A percentile compares a stretch with the other conserved stretches of the same genome.
Evolutionary conservation across 176 grass and related monocot genomes (phyloP).

Genomic region (Oryza glumipatula): DNA sequence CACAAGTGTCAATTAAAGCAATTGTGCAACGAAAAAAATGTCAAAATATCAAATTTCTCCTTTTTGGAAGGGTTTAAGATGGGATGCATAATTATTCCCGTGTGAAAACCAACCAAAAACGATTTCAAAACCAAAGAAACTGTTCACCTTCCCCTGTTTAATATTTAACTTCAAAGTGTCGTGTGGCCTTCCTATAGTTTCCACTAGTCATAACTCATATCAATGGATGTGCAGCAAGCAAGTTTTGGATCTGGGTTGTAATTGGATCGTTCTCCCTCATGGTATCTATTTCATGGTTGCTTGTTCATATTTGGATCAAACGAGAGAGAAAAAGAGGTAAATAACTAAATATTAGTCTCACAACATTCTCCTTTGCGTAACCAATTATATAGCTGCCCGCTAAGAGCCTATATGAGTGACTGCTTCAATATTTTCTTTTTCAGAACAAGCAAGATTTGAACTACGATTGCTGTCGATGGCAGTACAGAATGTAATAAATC

Average conservation of each 20-base stretch:
- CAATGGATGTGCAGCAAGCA: conserved; percentile 36
- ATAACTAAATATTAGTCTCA: background rate
- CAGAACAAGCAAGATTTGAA: conserved; percentile 45
- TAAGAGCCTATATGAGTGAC: background rate
- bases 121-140: background rate
- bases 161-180: background rate
- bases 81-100: background rate
- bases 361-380: conserved; percentile 5
- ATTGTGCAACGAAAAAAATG: too few species aligned
- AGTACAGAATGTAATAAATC: conserved; percentile 42
- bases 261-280: conserved; percentile 39
- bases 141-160: too few species aligned
- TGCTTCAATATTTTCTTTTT: background rate
- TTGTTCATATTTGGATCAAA: conserved; percentile 60
- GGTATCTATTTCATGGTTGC: conserved; percentile 38
- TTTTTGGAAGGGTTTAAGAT: conserved; percentile 10
- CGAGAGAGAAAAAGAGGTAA: conserved; percentile 52
- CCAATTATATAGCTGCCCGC: background rate
- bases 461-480: conserved; percentile 42
- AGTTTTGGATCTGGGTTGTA: conserved; percentile 45
- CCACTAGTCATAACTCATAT: background rate
- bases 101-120: conserved; percentile 4
- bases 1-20: too few species aligned
- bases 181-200: background rate
- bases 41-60: too few species aligned